Evolutionary conservation across 2,329 filamentous ascomycete species (phyloP), one percentile per base, ranked within the genome.

Genomic region (Penicillium fuscoglaucum): DNA sequence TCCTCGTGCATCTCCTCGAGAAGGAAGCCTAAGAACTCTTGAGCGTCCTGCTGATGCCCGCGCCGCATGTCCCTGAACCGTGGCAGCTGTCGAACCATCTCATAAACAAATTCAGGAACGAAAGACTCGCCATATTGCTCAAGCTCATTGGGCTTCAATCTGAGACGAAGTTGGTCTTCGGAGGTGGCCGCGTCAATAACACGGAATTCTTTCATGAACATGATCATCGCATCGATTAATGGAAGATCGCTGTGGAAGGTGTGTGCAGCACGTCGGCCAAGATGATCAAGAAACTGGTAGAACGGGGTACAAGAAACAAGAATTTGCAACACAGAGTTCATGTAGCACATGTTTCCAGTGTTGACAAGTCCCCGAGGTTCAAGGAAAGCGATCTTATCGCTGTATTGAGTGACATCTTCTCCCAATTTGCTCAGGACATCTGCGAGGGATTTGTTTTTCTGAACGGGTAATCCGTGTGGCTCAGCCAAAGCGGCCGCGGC

Each of bases 331-430:
- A 98, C 93, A 63, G 95, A 97, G 80, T 98, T 99, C 95, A 99
- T 98, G 78, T 99, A 99, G 78, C 95, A 99, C 90, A 98, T 96
- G 73, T 99, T 98, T 50, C 95, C 95, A 41, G 93, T 96, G 77
- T 99, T 99, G 66, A 96, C 90, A 70, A 99, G 84, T 49, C 95
- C 95, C 65, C 93, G 86, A 51, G 95, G 95, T 77, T 98, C 91
- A 51, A 99, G 83, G 70, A 97, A 97, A 19, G 89, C 82, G 65
- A 93, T 80, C 68, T 89, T 90, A 33, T 84, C 79, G 39, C 76
- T 74, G 62, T 79, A 77, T 58, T 82, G 79, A 47, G 83, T 82
- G 39, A 82, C 80, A 57, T 85, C 83, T 26, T 92, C 86, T 53
- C 84, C 84, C 73, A 93, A 95, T 29, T 85, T 84, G 50, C 83